These are phyloP conservation scores for Alternaria incomplexa DNA, from an alignment of 2,329 filamentous ascomycete genomes.

Conservation along the genomic window DNA sequence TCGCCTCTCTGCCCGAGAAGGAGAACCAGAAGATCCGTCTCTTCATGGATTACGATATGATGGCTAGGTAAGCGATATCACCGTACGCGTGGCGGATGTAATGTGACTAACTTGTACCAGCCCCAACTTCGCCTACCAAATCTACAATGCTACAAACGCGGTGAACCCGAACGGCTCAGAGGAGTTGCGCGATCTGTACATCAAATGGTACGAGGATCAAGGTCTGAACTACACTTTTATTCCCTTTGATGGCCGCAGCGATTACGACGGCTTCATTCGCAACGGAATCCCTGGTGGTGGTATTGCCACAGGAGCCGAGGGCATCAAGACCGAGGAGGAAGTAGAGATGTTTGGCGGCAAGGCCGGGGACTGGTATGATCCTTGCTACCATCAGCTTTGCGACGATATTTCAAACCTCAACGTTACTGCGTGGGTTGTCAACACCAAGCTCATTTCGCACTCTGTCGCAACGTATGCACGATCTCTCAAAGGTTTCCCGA, in stretches of 20 bases:
- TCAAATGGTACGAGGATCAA: constrained; percentile 46
- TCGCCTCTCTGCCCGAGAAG: constrained; percentile 37
- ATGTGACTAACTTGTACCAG: not conserved
- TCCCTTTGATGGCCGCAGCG: constrained; percentile 49
- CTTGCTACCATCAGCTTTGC: constrained; percentile 50
- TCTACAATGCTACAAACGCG: constrained; percentile 50
- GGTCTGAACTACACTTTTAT: constrained; percentile 48
- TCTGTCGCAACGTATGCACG: constrained; percentile 46
- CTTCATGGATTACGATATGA: constrained; percentile 55
- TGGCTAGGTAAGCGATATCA: constrained; percentile 28
- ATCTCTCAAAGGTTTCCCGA: constrained; percentile 45
- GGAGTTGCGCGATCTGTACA: constrained; percentile 46
- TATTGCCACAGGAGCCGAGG: constrained; percentile 51
- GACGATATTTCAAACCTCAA: constrained; percentile 50
- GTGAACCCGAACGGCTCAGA: constrained; percentile 46
- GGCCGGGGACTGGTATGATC: constrained; percentile 48
- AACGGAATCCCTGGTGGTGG: constrained; percentile 50
- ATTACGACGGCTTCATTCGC: constrained; percentile 51
- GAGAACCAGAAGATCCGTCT: constrained; percentile 50
- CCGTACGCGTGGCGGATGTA: not conserved
- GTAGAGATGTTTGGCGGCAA: constrained; percentile 47
- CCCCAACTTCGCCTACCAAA: constrained; percentile 49
- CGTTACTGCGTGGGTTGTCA: constrained; percentile 47
- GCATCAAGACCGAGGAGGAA: constrained; percentile 49
- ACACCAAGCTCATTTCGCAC: constrained; percentile 49